Percentiles rank a stretch among this genome's conserved stretches.
Conservation (phyloP, 306 rosid species). For the Cucumis melo region DNA sequence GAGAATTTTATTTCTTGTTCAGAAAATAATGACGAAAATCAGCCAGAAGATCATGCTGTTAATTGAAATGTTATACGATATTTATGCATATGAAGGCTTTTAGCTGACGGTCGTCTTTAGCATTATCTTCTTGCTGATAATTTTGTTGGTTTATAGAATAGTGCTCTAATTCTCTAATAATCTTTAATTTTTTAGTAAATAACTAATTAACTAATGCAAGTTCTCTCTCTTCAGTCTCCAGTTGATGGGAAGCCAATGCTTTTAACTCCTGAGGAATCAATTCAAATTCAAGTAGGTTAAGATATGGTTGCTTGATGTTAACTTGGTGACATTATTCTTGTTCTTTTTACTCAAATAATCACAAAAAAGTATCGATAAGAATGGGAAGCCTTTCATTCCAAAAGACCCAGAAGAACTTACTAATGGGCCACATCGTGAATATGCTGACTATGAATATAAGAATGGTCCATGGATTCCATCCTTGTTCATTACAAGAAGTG, state of each 20-base stretch:
- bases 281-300: slow-evolving; percentile 74
- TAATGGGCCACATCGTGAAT: too few relatives aligned
- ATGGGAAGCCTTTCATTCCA: not conserved
- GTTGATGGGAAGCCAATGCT: slow-evolving; percentile 99
- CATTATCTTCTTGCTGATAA: not conserved
- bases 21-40: too few relatives aligned
- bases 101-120: not conserved
- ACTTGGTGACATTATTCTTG: not conserved
- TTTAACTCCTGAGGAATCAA: slow-evolving; percentile 90
- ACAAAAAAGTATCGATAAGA: not conserved
- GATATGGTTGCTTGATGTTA: not conserved
- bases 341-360: not conserved
- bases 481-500: not conserved
- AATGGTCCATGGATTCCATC: not conserved
- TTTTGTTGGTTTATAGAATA: not conserved
- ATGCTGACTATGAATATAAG: not conserved
- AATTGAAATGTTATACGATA: not conserved
- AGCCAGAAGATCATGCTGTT: too few relatives aligned
- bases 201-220: slow-evolving; percentile 12
- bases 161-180: not conserved
- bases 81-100: not conserved
- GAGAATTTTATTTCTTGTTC: too few relatives aligned
- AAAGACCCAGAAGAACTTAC: too few relatives aligned
- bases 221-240: slow-evolving; percentile 55
- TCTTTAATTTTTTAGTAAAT: not conserved